Evolutionary conservation across 1,284 basidiomycete species (phyloP).

Genomic region (Inonotus obliquus): DNA sequence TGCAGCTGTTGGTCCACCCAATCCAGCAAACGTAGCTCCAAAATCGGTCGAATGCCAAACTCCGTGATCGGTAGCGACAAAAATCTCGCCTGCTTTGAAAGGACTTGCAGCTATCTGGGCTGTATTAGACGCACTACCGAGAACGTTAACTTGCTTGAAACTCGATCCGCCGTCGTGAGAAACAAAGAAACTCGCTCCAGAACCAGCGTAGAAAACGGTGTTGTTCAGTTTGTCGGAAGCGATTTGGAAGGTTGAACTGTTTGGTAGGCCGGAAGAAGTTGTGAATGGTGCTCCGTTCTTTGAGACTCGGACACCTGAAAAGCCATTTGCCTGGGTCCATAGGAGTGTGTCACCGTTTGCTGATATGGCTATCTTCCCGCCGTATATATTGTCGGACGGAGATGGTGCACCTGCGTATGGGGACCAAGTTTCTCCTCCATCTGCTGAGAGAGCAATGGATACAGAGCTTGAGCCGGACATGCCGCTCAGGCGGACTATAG

Average conservation of each 20-base stretch:
- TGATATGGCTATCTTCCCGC: conserved; percentile 25
- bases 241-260: conserved; percentile 17
- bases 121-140: conserved; percentile 21
- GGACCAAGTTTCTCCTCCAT: conserved; percentile 22
- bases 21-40: conserved; percentile 21
- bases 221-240: conserved; percentile 25
- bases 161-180: conserved; percentile 22
- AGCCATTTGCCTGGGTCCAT: conserved; percentile 19
- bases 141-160: conserved; percentile 19
- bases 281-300: conserved; percentile 21
- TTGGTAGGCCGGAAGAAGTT: conserved; percentile 21
- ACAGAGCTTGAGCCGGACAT: conserved; percentile 12
- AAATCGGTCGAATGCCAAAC: conserved; percentile 24
- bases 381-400: conserved; percentile 15
- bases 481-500: conserved; percentile 22
- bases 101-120: conserved; percentile 22
- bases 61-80: conserved; percentile 23
- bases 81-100: conserved; percentile 23
- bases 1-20: conserved; percentile 19
- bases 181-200: conserved; percentile 23
- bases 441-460: conserved; percentile 23
- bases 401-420: conserved; percentile 21
- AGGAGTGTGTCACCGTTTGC: conserved; percentile 23
- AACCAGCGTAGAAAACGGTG: conserved; percentile 23
- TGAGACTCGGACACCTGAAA: conserved; percentile 22